A percentile compares a stretch with the other conserved stretches of the same genome.
phyloP scores from a whole-genome alignment of 805 yeast species.

The Zygoascus ofunaensis region DNA sequence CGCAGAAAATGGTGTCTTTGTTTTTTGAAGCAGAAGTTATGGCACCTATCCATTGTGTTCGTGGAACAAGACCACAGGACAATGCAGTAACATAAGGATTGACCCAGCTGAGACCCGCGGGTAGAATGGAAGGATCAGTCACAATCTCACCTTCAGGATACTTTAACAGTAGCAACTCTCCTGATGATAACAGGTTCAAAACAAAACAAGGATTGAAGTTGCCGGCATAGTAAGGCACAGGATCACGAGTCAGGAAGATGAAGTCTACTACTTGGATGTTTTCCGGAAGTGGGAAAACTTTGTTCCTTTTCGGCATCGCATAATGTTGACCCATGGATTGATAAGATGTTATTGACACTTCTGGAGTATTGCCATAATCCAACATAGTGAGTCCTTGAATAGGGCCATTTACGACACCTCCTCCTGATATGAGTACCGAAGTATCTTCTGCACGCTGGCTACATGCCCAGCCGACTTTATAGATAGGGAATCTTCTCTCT shows the following conservation, averaged over 20 bases:
- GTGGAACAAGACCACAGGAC: conserved; percentile 46
- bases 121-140: conserved; percentile 53
- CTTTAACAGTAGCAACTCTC: conserved; percentile 53
- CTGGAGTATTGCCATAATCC: conserved; percentile 69
- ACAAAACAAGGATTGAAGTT: conserved; percentile 65
- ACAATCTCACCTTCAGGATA: conserved; percentile 48
- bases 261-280: conserved; percentile 36
- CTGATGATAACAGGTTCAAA: conserved; percentile 49
- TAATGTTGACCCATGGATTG: conserved; percentile 75
- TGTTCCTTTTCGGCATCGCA: conserved; percentile 47
- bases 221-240: conserved; percentile 68
- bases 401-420: conserved; percentile 38
- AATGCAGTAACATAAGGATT: conserved; percentile 61
- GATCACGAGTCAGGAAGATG: conserved; percentile 46
- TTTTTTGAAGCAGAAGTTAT: conserved; percentile 38
- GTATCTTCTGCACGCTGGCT: conserved; percentile 74
- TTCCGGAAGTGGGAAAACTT: conserved; percentile 46
- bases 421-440: conserved; percentile 60
- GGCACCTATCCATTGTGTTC: conserved; percentile 73
- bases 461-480: conserved; percentile 67
- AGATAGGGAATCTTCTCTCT: conserved; percentile 35
- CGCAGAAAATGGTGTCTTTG: conserved; percentile 47
- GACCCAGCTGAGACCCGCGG: conserved; percentile 71
- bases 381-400: conserved; percentile 45
- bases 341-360: conserved; percentile 72